Evolutionary conservation across 108 stramenopile genomes (phyloP).

Genomic region (Pseudonitzschia pungens): DNA sequence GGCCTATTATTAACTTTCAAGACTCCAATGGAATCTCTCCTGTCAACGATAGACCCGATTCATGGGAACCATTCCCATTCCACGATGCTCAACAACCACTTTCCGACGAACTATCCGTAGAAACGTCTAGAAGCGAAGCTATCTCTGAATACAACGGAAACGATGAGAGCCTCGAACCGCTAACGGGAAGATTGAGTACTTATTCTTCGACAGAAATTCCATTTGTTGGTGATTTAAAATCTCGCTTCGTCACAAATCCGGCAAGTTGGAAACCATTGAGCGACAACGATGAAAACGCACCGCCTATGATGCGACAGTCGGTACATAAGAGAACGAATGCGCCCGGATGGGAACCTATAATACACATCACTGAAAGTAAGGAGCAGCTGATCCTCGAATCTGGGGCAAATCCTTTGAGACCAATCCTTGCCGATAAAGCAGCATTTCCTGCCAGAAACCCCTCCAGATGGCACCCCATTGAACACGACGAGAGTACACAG

Average conservation of each 20-base stretch:
- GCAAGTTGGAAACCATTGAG: neutral
- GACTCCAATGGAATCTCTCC: conserved; percentile 7
- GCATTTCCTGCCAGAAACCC: neutral
- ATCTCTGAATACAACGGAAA: neutral
- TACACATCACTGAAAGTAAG: neutral
- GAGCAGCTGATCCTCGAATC: neutral
- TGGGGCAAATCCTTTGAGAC: neutral
- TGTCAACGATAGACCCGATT: neutral
- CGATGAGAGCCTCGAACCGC: neutral
- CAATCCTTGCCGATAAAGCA: neutral
- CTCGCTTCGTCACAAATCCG: neutral
- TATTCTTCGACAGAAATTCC: conserved; percentile 5
- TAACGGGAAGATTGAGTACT: neutral
- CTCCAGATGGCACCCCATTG: conserved; percentile 12
- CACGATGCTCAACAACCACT: neutral
- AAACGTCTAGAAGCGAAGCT: neutral
- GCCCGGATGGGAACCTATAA: neutral
- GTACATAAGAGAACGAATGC: neutral
- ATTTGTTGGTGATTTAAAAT: neutral
- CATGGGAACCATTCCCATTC: neutral
- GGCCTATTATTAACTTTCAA: conserved; percentile 1
- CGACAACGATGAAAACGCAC: conserved; percentile 10
- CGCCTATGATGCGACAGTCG: neutral
- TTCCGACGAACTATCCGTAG: neutral
- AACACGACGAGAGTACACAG: conserved; percentile 15